Evolutionary conservation across 495 filamentous ascomycete genomes (phyloP).

Genomic region (Neurospora sp.): DNA sequence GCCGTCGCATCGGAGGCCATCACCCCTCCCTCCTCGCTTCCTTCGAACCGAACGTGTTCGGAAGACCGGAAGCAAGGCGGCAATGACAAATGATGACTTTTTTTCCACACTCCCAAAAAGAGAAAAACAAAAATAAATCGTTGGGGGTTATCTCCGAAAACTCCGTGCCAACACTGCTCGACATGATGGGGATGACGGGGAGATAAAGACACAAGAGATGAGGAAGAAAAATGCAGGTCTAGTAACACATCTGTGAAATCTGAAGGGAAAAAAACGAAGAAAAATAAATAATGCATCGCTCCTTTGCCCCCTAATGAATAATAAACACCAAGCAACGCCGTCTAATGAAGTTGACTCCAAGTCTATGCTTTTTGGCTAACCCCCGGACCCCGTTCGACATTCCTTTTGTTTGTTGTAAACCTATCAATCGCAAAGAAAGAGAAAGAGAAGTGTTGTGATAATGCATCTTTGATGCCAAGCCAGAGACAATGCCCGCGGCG

Average conservation of each 20-base stretch:
- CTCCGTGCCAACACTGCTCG: neutral
- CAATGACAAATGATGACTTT: neutral
- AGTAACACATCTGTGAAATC: neutral
- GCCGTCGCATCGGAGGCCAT: neutral
- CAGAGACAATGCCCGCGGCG: neutral
- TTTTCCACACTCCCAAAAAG: neutral
- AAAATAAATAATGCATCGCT: conserved; percentile 1
- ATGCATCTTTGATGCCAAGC: neutral
- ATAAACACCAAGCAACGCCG: neutral
- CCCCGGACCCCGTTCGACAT: neutral
- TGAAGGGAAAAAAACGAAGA: neutral
- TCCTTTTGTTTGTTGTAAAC: conserved; percentile 4
- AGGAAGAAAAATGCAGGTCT: neutral
- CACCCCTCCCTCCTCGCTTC: neutral
- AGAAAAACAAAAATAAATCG: neutral
- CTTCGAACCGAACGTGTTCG: neutral
- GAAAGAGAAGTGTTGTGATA: neutral
- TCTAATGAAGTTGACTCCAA: neutral
- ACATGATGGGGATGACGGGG: neutral
- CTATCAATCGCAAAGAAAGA: neutral
- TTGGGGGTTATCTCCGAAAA: neutral
- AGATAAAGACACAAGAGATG: neutral
- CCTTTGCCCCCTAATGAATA: neutral
- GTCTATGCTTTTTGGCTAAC: neutral
- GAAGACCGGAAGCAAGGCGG: neutral